Conservation (phyloP, 148 eudicot genomes). For the Mesembryanthemum crystallinum region DNA sequence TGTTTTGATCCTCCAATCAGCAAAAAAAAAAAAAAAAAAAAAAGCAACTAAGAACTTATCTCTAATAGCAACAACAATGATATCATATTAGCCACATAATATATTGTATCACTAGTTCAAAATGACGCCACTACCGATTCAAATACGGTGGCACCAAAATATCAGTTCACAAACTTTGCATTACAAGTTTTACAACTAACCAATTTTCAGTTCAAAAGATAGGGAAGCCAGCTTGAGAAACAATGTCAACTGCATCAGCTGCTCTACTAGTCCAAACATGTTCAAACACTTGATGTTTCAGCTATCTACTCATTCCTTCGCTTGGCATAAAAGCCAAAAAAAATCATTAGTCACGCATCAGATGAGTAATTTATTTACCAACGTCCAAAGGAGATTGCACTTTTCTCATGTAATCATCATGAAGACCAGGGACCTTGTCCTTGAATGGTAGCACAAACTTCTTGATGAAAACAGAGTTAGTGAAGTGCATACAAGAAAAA, state of each 20-base stretch:
- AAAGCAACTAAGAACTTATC: too few species aligned
- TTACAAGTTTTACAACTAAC: too few species aligned
- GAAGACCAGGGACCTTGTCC: conserved; percentile 14
- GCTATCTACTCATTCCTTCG: background rate
- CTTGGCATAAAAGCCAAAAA: background rate
- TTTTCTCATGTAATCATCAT: conserved; percentile 5
- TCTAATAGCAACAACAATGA: too few species aligned
- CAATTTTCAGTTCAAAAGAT: background rate
- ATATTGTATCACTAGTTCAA: too few species aligned
- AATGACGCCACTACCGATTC: too few species aligned
- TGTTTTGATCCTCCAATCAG: too few species aligned
- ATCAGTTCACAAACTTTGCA: too few species aligned
- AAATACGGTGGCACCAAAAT: too few species aligned
- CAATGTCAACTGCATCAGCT: background rate
- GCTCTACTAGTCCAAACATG: background rate
- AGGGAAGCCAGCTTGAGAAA: too few species aligned
- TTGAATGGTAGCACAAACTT: conserved; percentile 24
- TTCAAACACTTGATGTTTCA: background rate
- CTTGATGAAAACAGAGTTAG: conserved; percentile 21
- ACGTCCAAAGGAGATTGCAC: background rate
- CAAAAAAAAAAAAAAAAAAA: too few species aligned
- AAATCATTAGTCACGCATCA: background rate
- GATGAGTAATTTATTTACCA: conserved; percentile 2
- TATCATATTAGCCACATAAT: too few species aligned
- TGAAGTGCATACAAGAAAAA: background rate